Evolutionary conservation across 2,329 filamentous ascomycete genomes (phyloP).

Genomic region (Diaporthe sp.): DNA sequence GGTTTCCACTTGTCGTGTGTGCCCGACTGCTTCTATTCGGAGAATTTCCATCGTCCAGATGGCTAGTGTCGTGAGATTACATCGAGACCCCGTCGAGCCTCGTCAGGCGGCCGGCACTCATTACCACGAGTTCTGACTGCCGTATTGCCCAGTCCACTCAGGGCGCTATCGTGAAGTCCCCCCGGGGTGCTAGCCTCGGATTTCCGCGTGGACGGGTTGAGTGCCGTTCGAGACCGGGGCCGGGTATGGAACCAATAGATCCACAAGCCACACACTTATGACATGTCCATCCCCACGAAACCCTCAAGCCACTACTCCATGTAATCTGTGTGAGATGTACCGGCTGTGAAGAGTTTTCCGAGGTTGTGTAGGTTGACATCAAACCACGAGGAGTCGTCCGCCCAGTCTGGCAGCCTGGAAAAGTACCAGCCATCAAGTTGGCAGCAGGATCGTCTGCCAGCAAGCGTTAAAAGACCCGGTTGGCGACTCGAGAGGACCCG

Average conservation of each 20-base stretch:
- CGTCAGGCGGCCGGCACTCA: constrained; percentile 14
- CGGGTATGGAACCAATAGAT: constrained; percentile 4
- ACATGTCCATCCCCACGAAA: constrained; percentile 14
- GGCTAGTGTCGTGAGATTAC: background rate
- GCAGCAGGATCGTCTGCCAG: background rate
- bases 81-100: constrained; percentile 15
- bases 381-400: background rate
- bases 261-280: constrained; percentile 21
- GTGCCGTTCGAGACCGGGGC: constrained; percentile 7
- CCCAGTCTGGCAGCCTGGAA: no score
- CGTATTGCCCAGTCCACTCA: background rate
- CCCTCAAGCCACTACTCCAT: constrained; percentile 17
- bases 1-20: constrained; percentile 8
- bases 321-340: background rate
- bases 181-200: constrained; percentile 17
- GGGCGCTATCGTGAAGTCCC: constrained; percentile 14
- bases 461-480: background rate
- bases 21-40: constrained; percentile 20
- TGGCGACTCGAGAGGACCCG: constrained; percentile 8
- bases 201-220: constrained; percentile 3
- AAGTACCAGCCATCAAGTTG: background rate
- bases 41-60: constrained; percentile 25
- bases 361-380: background rate
- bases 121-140: background rate
- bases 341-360: constrained; percentile 13